Conservation (phyloP, 169 alveolate species). For the Plasmodium inui region DNA sequence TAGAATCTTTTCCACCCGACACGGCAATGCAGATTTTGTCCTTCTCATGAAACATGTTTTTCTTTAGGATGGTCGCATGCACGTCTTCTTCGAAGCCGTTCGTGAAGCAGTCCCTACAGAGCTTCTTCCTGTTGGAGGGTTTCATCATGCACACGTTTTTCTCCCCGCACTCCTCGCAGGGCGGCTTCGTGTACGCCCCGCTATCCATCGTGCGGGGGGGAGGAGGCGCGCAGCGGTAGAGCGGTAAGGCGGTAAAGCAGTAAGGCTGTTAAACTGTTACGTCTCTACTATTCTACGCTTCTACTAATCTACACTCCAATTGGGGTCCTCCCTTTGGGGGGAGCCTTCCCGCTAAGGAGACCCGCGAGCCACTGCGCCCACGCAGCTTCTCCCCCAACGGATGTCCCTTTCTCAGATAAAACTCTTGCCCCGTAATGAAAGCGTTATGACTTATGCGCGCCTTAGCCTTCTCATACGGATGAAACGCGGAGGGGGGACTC, state of each 20-base stretch:
- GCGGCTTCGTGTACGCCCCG: not conserved
- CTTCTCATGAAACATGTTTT: constrained; percentile 87
- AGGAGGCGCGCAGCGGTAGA: not conserved
- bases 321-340: not conserved
- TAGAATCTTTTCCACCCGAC: constrained; percentile 99
- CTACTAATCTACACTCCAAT: not conserved
- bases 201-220: not conserved
- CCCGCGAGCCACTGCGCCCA: not conserved
- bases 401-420: no score
- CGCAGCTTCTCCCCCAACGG: not conserved
- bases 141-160: constrained; percentile 90
- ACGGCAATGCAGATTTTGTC: constrained; percentile 96
- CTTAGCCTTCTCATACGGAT: not conserved
- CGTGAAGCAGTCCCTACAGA: constrained; percentile 95
- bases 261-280: not conserved
- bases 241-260: not conserved
- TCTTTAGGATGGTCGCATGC: constrained; percentile 88
- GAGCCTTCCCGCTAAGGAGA: not conserved
- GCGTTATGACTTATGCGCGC: not conserved
- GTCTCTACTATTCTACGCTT: no score
- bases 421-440: not conserved
- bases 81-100: constrained; percentile 95
- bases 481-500: not conserved
- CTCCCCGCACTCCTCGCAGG: constrained; percentile 83
- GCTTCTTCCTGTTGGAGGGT: constrained; percentile 91